These are phyloP conservation scores for Aplosporella prunicola DNA, from an alignment of 2,329 filamentous ascomycete genomes.

Conservation along the genomic window DNA sequence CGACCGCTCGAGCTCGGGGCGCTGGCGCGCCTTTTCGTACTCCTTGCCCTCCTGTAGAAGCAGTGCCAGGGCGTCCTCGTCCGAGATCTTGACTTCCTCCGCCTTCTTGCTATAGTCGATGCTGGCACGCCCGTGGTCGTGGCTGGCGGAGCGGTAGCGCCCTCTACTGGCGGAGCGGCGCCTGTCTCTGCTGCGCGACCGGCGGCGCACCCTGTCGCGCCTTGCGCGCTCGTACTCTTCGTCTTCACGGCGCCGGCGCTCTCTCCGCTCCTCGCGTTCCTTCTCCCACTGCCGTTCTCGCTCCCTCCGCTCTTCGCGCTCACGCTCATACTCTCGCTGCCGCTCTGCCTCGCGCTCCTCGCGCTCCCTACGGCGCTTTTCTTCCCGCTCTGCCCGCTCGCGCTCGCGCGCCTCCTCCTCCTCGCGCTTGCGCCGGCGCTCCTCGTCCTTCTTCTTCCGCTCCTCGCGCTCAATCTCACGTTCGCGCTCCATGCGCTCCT, in stretches of 20 bases:
- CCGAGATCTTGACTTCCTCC: constrained; percentile 25
- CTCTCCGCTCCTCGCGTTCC: constrained; percentile 11
- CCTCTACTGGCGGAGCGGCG: constrained; percentile 9
- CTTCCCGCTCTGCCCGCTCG: constrained; percentile 18
- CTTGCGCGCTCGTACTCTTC: constrained; percentile 41
- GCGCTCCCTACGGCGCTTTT: constrained; percentile 32
- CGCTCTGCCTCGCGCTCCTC: constrained; percentile 34
- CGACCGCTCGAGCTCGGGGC: constrained; percentile 27
- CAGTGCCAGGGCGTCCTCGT: constrained; percentile 25
- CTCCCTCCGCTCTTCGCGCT: constrained; percentile 37
- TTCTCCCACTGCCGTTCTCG: constrained; percentile 27
- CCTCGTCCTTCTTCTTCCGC: constrained; percentile 45
- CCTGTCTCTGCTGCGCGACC: constrained; percentile 10
- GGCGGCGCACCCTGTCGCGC: constrained; percentile 13
- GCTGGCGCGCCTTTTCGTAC: constrained; percentile 28
- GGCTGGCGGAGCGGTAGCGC: no score
- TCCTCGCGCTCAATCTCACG: constrained; percentile 46
- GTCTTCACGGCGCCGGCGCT: constrained; percentile 30
- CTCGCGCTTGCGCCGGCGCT: constrained; percentile 40
- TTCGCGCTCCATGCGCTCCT: constrained; percentile 50
- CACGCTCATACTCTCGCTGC: constrained; percentile 40
- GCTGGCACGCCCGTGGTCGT: no score
- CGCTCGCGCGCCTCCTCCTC: constrained; percentile 35
- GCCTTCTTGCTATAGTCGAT: constrained; percentile 18
- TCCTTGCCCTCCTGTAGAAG: constrained; percentile 29